Percentiles rank a stretch among this genome's conserved stretches.
These are phyloP conservation scores for Lepidium campestre DNA, from an alignment of 441 rosid genomes.

Conservation along the genomic window DNA sequence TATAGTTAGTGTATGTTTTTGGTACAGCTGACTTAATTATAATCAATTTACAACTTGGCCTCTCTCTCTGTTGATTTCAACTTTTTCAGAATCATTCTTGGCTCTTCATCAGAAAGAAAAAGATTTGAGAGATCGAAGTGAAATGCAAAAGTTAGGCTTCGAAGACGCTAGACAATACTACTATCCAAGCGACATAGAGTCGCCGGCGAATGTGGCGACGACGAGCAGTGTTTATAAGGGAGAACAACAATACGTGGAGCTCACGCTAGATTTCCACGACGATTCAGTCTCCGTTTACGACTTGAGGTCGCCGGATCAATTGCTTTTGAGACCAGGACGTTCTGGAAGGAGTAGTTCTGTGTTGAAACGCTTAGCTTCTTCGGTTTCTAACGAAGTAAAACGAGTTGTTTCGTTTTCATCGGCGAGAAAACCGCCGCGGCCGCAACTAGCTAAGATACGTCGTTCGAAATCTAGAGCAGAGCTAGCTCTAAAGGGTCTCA, in stretches of 20 bases:
- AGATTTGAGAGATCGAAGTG: neutral
- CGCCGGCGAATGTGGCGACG: constrained; percentile 9
- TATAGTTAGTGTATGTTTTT: constrained; percentile 9
- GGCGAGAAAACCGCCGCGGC: constrained; percentile 31
- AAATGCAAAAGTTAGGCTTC: constrained; percentile 24
- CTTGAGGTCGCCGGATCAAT: constrained; percentile 31
- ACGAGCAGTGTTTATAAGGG: constrained; percentile 1
- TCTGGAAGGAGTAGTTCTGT: constrained; percentile 24
- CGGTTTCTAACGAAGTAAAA: constrained; percentile 37
- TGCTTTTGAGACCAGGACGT: constrained; percentile 27
- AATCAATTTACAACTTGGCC: neutral
- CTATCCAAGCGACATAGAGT: constrained; percentile 17
- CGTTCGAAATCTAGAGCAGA: constrained; percentile 43
- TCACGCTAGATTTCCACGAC: constrained; percentile 37
- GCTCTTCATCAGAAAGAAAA: neutral
- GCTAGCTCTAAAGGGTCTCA: constrained; percentile 41
- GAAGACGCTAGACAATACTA: constrained; percentile 11
- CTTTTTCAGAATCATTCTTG: neutral
- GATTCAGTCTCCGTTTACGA: constrained; percentile 42
- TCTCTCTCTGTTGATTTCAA: neutral
- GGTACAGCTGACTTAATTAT: neutral
- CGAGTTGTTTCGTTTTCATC: constrained; percentile 33
- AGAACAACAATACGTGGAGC: constrained; percentile 36
- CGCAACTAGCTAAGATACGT: constrained; percentile 20
- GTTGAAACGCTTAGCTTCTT: constrained; percentile 32